Evolutionary conservation across 2,329 filamentous ascomycete genomes (phyloP), one percentile per base, ranked within the genome.

Genomic region (Epichloe scottii): DNA sequence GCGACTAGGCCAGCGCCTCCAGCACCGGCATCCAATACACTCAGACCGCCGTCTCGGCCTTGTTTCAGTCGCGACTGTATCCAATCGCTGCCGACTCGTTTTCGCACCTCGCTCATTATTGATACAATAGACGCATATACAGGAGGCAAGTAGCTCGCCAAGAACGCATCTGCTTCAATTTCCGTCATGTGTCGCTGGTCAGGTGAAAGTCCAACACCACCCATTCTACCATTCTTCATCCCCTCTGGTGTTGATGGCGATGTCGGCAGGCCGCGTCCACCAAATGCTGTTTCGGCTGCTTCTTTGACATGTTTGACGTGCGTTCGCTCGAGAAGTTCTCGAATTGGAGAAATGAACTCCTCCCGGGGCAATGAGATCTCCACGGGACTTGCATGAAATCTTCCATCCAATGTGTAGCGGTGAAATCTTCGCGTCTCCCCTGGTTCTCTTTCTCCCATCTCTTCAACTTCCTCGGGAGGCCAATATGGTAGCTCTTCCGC

Each of bases 351-450:
- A 8, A 86, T 75, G 40, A 96, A 76, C 3, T 78, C 73, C n/a
- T 75, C 71, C 56, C 79, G 77, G 0, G 91, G 89, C 3, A 95
- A 69, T n/a, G 78, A 74, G 14, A 96, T 66, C 8, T 90, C 94
- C 40, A 77, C 77, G 2, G 90, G 87, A 21, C 73, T 76, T 1
- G 87, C 88, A 46, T 80, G 76, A 63, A 85, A 94, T 55, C 83
- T 81, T n/a, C 87, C 89, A 41, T 81, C 73, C 2, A 76, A 65
- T 0, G 89, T 95, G 52, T 88, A 73, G 3, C 84, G 82, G 66
- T 97, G 93, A 19, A 83, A 74, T 17, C 87, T 80, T 7, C 70
- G 68, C 23, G 53, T 51, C 51, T 69, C 61, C 3, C 59, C 62
- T 26, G 49, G 19, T 14, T 57, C 66, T 48, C 53, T 70, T 63